Conservation (phyloP, 140 eudicot genomes). For the Anethum foeniculum region DNA sequence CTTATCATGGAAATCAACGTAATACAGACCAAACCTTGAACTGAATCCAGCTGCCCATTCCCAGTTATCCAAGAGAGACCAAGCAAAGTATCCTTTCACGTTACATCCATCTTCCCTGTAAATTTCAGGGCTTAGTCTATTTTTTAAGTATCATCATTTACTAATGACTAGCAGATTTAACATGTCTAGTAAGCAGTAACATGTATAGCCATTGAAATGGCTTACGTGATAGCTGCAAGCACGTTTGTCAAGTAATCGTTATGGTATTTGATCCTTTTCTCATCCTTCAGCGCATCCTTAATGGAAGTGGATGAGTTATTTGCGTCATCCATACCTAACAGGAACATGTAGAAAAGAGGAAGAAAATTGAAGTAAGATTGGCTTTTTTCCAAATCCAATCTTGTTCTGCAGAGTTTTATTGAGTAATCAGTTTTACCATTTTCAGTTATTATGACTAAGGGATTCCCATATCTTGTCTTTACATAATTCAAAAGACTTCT, state of each 20-base stretch:
- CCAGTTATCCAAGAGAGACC: slow-evolving; percentile 93
- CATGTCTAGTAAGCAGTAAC: too few relatives aligned
- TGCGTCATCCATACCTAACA: slow-evolving; percentile 80
- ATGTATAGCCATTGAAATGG: background rate
- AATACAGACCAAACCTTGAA: slow-evolving; percentile 80
- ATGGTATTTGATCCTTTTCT: slow-evolving; percentile 69
- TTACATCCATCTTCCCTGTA: slow-evolving; percentile 97
- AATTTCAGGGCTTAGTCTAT: background rate
- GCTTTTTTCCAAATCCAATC: background rate
- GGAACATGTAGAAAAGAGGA: background rate
- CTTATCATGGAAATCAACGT: slow-evolving; percentile 61
- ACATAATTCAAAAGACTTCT: slow-evolving; percentile 69
- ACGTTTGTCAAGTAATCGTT: slow-evolving; percentile 71
- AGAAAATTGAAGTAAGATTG: background rate
- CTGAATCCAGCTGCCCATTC: slow-evolving; percentile 94
- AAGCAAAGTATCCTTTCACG: slow-evolving; percentile 81
- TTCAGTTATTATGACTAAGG: slow-evolving; percentile 71
- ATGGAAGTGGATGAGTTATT: slow-evolving; percentile 39
- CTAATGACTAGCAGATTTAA: background rate
- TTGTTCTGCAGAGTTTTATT: background rate
- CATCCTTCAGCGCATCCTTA: slow-evolving; percentile 58
- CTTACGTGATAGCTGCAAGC: slow-evolving; percentile 80
- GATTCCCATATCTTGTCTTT: slow-evolving; percentile 78
- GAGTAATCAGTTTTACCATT: slow-evolving; percentile 44
- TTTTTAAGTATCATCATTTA: background rate